These are phyloP conservation scores for Oxytropis ochrocephala DNA, from an alignment of 306 rosid genomes.

Conservation along the genomic window DNA sequence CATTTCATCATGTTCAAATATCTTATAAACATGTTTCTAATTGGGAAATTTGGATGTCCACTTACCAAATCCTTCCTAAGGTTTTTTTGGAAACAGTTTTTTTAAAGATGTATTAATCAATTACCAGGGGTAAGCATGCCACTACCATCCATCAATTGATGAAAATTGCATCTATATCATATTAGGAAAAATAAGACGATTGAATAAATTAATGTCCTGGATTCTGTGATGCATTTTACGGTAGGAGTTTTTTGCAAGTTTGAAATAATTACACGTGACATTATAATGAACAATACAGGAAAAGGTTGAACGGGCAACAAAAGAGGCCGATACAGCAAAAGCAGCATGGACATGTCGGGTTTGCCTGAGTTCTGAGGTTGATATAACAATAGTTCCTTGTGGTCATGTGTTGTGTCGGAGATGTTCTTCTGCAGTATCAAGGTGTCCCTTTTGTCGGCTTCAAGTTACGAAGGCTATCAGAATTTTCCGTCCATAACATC, in stretches of 20 bases:
- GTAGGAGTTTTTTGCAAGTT: not conserved
- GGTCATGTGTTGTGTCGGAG: slow-evolving; percentile 94
- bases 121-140: not conserved
- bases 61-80: not conserved
- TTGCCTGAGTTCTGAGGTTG: slow-evolving; percentile 80
- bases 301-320: slow-evolving; percentile 65
- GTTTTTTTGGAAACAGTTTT: not conserved
- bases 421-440: slow-evolving; percentile 86
- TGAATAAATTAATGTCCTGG: slow-evolving; percentile 5
- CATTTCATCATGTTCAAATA: not conserved
- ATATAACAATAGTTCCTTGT: slow-evolving; percentile 79
- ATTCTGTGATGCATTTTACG: not conserved
- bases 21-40: not conserved
- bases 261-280: slow-evolving; percentile 2
- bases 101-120: not conserved
- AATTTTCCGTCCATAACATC: slow-evolving; percentile 68
- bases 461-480: slow-evolving; percentile 68
- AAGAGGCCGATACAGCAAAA: slow-evolving; percentile 91
- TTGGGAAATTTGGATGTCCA: not conserved
- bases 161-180: not conserved
- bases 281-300: slow-evolving; percentile 45
- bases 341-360: slow-evolving; percentile 92
- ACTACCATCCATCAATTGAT: not conserved
- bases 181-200: not conserved
- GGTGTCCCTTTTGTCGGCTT: slow-evolving; percentile 90